phyloP scores from a whole-genome alignment of 2,329 filamentous ascomycete species.

The Stromatinia cepivora region DNA sequence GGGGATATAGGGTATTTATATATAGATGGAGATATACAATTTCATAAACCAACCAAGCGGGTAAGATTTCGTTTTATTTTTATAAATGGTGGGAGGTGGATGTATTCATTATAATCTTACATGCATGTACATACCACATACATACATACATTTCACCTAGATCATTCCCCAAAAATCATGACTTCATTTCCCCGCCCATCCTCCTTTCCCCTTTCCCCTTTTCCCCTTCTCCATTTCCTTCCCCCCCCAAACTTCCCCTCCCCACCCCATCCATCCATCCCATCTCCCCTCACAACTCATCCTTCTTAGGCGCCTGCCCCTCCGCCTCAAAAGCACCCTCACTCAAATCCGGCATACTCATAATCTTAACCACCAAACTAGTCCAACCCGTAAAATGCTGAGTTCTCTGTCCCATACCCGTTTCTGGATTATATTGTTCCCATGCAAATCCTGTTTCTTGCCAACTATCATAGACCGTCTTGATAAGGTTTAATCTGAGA shows the following conservation, averaged over 20 bases:
- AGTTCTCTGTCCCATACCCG: conserved; percentile 87
- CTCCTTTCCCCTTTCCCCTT: not conserved
- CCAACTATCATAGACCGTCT: conserved; percentile 88
- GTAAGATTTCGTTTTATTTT: no score
- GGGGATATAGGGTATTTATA: no score
- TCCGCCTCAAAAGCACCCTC: conserved; percentile 31
- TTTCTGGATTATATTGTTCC: conserved; percentile 97
- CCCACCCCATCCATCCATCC: not conserved
- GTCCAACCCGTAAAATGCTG: conserved; percentile 99
- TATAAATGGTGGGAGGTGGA: no score
- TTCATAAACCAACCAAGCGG: no score
- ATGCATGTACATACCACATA: no score
- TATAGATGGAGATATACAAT: no score
- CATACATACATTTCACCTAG: no score
- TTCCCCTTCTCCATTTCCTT: not conserved
- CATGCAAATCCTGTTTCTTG: conserved; percentile 91
- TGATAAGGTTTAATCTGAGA: conserved; percentile 80
- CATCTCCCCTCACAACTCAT: not conserved
- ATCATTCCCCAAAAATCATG: no score
- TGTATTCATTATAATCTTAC: no score
- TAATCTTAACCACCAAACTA: conserved; percentile 95
- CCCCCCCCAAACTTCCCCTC: not conserved
- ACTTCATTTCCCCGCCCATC: no score
- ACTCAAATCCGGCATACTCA: conserved; percentile 77
- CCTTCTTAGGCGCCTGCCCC: not conserved